These are phyloP conservation scores for Saprolegnia diclina DNA, from an alignment of 352 stramenopile genomes.

Conservation along the genomic window DNA sequence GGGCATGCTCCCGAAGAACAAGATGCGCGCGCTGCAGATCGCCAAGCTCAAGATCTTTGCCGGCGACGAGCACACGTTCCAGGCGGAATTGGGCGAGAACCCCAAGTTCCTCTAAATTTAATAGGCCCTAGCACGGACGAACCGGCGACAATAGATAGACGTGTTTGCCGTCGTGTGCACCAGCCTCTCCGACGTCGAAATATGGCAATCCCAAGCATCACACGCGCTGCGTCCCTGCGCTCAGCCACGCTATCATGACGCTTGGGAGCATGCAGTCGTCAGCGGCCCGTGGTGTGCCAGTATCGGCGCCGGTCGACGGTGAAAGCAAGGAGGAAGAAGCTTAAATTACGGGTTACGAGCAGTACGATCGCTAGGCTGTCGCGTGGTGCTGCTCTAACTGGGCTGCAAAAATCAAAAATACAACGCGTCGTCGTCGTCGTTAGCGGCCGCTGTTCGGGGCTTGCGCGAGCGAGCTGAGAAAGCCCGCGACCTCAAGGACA, in stretches of 20 bases:
- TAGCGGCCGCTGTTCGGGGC: not conserved
- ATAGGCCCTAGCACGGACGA: not conserved
- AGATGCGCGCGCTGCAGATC: constrained; percentile 91
- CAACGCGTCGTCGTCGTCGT: not conserved
- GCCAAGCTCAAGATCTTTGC: constrained; percentile 97
- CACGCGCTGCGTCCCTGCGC: not conserved
- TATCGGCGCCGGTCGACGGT: no score
- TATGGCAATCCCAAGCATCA: not conserved
- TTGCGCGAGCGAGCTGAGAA: constrained; percentile 20
- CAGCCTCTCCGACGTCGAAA: no score
- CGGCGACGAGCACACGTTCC: constrained; percentile 89
- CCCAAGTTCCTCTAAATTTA: constrained; percentile 63
- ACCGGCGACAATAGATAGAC: not conserved
- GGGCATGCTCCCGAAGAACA: constrained; percentile 98
- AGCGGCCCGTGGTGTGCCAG: no score
- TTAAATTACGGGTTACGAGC: not conserved
- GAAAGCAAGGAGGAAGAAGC: not conserved
- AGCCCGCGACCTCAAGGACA: constrained; percentile 22
- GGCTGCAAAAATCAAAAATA: not conserved
- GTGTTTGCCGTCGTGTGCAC: no score
- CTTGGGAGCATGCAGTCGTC: no score
- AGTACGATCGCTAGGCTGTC: not conserved
- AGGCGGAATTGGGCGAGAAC: constrained; percentile 80
- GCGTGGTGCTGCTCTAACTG: no score
- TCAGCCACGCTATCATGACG: no score